These are phyloP conservation scores for Trametes hirsuta DNA, from an alignment of 1,284 basidiomycete genomes.

Conservation along the genomic window DNA sequence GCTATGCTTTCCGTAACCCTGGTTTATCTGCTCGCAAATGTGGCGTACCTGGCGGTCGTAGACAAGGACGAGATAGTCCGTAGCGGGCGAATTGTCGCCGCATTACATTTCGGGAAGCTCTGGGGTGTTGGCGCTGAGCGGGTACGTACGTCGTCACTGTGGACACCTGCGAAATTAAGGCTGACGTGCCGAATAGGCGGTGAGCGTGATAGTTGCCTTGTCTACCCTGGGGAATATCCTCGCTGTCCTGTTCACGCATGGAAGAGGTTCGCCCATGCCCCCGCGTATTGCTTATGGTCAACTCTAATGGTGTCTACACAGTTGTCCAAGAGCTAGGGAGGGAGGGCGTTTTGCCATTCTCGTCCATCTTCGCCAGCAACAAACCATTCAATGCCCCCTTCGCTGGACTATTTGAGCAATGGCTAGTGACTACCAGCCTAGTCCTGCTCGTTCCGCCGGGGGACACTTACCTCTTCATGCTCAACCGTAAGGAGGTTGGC, in stretches of 20 bases:
- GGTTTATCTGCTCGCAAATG: slow-evolving; percentile 63
- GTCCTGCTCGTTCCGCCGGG: slow-evolving; percentile 59
- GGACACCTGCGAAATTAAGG: background rate
- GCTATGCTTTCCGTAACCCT: slow-evolving; percentile 58
- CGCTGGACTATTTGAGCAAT: slow-evolving; percentile 59
- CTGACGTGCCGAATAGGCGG: slow-evolving; percentile 38
- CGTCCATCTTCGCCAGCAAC: slow-evolving; percentile 64
- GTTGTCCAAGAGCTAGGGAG: slow-evolving; percentile 74
- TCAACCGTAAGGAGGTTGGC: slow-evolving; percentile 50
- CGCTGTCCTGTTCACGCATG: slow-evolving; percentile 63
- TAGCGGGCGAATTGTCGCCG: slow-evolving; percentile 65
- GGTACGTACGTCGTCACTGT: slow-evolving; percentile 36
- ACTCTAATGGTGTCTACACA: slow-evolving; percentile 22
- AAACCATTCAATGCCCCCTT: slow-evolving; percentile 66
- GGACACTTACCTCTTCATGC: slow-evolving; percentile 69
- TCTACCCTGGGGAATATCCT: slow-evolving; percentile 67
- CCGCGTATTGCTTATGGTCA: background rate
- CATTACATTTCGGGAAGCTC: slow-evolving; percentile 69
- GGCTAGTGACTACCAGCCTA: slow-evolving; percentile 52
- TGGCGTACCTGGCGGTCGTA: slow-evolving; percentile 72
- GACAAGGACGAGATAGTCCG: slow-evolving; percentile 64
- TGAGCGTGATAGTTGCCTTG: slow-evolving; percentile 64
- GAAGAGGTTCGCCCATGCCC: slow-evolving; percentile 49
- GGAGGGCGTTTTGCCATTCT: slow-evolving; percentile 65
- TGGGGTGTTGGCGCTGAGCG: slow-evolving; percentile 61